Evolutionary conservation across 495 filamentous ascomycete species (phyloP).

Genomic region (Lineolata rhizophorae): DNA sequence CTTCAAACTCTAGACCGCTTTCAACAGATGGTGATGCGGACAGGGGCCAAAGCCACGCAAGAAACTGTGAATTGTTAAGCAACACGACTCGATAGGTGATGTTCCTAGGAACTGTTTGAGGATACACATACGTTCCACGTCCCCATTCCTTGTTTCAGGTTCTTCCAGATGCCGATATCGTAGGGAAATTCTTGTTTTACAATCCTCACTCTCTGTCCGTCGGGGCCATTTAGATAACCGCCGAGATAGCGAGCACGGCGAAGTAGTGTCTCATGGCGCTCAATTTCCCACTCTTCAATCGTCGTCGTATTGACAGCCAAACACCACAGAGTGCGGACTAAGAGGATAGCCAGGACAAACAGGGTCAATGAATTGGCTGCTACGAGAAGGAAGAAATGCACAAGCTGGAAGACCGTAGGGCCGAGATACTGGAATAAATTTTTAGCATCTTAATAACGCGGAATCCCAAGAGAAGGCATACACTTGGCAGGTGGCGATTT

Average conservation of each 20-base stretch:
- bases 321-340: constrained; percentile 36
- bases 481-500: constrained; percentile 43
- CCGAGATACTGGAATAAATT: constrained; percentile 41
- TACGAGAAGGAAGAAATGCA: constrained; percentile 41
- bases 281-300: constrained; percentile 87
- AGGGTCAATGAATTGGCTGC: constrained; percentile 36
- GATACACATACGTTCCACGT: constrained; percentile 26
- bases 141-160: constrained; percentile 58
- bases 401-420: constrained; percentile 37
- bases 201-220: constrained; percentile 32
- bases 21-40: constrained; percentile 29
- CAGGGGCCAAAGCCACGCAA: constrained; percentile 46
- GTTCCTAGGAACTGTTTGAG: too few relatives aligned
- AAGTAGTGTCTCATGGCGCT: constrained; percentile 59
- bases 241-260: constrained; percentile 32
- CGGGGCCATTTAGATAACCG: constrained; percentile 36
- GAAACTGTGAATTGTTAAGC: constrained; percentile 4
- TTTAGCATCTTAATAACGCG: neutral
- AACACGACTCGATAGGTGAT: neutral
- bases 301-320: constrained; percentile 47
- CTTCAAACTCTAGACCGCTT: constrained; percentile 45
- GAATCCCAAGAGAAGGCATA: constrained; percentile 14
- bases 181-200: constrained; percentile 68
- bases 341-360: constrained; percentile 42
- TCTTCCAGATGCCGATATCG: constrained; percentile 70